Conservation (phyloP, 1,284 basidiomycete genomes). For the Apiotrichum laibachii region DNA sequence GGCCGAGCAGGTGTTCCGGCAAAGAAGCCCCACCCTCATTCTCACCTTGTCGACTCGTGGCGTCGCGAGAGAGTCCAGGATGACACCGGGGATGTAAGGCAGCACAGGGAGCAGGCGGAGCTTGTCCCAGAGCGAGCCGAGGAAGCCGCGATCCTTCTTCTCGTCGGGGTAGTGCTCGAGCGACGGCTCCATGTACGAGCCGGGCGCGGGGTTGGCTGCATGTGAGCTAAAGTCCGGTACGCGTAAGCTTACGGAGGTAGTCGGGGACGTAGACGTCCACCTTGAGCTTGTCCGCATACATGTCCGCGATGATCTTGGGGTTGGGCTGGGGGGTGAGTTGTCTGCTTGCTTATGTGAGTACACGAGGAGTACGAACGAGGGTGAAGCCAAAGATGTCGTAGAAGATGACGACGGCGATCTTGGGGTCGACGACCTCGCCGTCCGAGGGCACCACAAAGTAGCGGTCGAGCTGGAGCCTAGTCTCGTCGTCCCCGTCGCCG, state of each 20-base stretch:
- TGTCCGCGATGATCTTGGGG: conserved; percentile 64
- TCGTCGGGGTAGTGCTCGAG: conserved; percentile 27
- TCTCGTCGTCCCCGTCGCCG: not conserved
- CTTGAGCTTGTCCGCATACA: conserved; percentile 56
- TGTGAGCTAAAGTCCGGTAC: not conserved
- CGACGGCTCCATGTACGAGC: conserved; percentile 18
- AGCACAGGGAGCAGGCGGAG: conserved; percentile 15
- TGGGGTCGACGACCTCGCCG: conserved; percentile 20
- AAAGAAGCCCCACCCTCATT: not conserved
- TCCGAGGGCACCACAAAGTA: conserved; percentile 41
- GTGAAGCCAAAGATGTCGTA: conserved; percentile 62
- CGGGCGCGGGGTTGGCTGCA: not conserved
- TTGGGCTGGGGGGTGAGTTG: conserved; percentile 47
- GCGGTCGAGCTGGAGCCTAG: conserved; percentile 17
- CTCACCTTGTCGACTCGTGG: conserved; percentile 13
- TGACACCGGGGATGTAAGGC: conserved; percentile 10
- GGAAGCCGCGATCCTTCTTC: conserved; percentile 16
- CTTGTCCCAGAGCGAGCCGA: conserved; percentile 8
- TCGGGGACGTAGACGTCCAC: conserved; percentile 62
- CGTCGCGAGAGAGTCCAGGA: conserved; percentile 6
- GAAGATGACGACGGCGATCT: conserved; percentile 57
- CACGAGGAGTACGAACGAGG: not conserved
- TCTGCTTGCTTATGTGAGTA: not conserved
- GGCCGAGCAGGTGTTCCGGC: no score
- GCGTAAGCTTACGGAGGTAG: conserved; percentile 33